phyloP scores from a whole-genome alignment of 306 rosid genomes.

The Aeschynomene evenia region DNA sequence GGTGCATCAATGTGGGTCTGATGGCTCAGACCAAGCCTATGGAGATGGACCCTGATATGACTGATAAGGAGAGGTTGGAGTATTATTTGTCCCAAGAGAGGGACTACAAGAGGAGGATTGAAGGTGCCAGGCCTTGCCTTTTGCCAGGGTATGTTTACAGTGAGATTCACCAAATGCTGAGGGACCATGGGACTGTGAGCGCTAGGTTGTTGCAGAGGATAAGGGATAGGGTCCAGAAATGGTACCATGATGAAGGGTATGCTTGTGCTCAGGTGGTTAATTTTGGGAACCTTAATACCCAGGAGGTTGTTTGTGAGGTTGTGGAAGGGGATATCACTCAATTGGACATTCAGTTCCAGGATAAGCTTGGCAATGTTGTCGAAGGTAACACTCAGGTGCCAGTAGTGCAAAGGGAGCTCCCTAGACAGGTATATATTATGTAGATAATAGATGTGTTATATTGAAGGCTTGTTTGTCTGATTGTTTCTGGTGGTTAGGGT shows the following conservation, averaged over 20 bases:
- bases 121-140: constrained; percentile 70
- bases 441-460: neutral
- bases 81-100: constrained; percentile 69
- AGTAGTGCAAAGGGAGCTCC: constrained; percentile 79
- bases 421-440: constrained; percentile 59
- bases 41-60: constrained; percentile 90
- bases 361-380: constrained; percentile 89
- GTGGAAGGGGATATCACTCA: constrained; percentile 95
- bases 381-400: constrained; percentile 88
- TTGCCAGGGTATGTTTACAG: constrained; percentile 59
- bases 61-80: constrained; percentile 89
- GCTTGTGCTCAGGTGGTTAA: constrained; percentile 97
- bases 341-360: constrained; percentile 74
- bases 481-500: neutral
- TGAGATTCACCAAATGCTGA: constrained; percentile 71
- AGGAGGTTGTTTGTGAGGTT: constrained; percentile 96
- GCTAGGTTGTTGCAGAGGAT: constrained; percentile 92
- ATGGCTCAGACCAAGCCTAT: constrained; percentile 77
- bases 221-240: constrained; percentile 86
- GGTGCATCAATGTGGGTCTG: constrained; percentile 87
- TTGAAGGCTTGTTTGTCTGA: neutral
- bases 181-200: constrained; percentile 69
- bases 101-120: constrained; percentile 88
- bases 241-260: constrained; percentile 97
- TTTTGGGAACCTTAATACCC: constrained; percentile 89